These are phyloP conservation scores for Murraya koenigii DNA, from an alignment of 345 rosid species.

Conservation along the genomic window DNA sequence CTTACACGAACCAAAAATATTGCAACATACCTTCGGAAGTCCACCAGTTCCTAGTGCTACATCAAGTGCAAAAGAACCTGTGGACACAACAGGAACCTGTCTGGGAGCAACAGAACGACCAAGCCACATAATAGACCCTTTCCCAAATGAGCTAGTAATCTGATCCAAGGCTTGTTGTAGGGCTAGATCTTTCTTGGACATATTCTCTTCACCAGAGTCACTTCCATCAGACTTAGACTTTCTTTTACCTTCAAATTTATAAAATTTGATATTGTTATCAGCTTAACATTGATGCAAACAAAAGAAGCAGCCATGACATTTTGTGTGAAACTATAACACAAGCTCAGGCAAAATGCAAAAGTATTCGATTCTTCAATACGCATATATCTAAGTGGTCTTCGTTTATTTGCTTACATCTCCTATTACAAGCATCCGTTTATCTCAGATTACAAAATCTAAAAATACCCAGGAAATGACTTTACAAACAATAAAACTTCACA, in stretches of 20 bases:
- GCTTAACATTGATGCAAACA: neutral
- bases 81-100: constrained; percentile 79
- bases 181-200: constrained; percentile 86
- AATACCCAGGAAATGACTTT: neutral
- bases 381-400: neutral
- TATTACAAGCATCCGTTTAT: neutral
- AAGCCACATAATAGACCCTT: constrained; percentile 94
- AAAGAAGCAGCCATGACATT: neutral
- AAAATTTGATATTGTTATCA: constrained; percentile 4
- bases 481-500: neutral
- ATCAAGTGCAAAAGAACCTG: constrained; percentile 87
- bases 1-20: neutral
- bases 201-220: constrained; percentile 62
- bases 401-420: too few relatives aligned
- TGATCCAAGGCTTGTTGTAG: constrained; percentile 87
- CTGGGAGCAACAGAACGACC: constrained; percentile 65
- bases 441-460: neutral
- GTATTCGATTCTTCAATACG: neutral
- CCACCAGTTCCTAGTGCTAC: constrained; percentile 90
- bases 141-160: constrained; percentile 75
- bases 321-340: neutral
- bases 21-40: constrained; percentile 73
- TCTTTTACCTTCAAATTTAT: constrained; percentile 48
- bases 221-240: constrained; percentile 73
- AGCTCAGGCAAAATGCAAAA: neutral